Conservation (phyloP, 2,329 filamentous ascomycete genomes). For the Decorospora gaudefroyi region DNA sequence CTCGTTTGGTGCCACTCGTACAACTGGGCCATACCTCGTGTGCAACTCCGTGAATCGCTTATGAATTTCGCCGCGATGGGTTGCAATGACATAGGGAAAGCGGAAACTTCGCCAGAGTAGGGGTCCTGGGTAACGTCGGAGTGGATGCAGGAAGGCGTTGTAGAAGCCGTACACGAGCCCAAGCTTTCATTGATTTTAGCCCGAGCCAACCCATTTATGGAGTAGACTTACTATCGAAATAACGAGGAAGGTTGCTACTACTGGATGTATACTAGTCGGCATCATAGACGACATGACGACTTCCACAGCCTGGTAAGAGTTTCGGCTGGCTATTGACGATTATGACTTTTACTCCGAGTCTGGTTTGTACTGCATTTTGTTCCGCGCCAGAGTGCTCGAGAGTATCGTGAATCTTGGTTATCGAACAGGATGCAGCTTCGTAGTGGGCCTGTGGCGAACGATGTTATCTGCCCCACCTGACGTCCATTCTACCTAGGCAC, state of each 20-base stretch:
- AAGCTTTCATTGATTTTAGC: neutral
- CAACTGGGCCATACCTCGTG: slow-evolving; percentile 33
- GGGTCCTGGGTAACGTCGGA: slow-evolving; percentile 37
- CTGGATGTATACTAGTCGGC: neutral
- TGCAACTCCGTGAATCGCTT: slow-evolving; percentile 29
- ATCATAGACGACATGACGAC: neutral
- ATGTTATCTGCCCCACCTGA: too few species aligned
- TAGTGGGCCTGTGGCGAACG: too few species aligned
- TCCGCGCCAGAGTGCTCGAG: too few species aligned
- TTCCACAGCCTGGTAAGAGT: neutral
- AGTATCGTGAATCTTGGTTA: too few species aligned
- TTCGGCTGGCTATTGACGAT: neutral
- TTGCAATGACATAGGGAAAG: slow-evolving; percentile 35
- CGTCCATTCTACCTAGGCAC: too few species aligned
- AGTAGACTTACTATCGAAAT: slow-evolving; percentile 3
- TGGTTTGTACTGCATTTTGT: too few species aligned
- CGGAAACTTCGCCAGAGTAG: slow-evolving; percentile 35
- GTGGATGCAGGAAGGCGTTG: slow-evolving; percentile 35
- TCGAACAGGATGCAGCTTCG: too few species aligned
- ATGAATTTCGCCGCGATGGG: slow-evolving; percentile 34
- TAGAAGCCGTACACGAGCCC: slow-evolving; percentile 27
- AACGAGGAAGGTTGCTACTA: slow-evolving; percentile 2
- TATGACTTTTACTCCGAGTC: too few species aligned
- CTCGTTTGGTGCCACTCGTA: slow-evolving; percentile 39
- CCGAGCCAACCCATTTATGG: neutral